Conservation (phyloP, 768 basidiomycete species). For the Boletus bicolor region DNA sequence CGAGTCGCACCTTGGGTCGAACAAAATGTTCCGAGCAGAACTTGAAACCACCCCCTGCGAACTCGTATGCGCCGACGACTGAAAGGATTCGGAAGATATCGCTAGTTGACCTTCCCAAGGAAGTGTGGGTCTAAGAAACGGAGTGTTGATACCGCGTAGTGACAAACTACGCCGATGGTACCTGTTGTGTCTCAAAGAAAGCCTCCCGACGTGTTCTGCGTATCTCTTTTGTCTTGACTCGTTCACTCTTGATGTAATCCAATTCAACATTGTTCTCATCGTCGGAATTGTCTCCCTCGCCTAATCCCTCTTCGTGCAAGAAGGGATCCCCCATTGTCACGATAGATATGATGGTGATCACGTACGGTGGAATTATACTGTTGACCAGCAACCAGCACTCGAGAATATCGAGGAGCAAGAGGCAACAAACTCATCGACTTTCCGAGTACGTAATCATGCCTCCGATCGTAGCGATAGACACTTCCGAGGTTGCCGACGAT, state of each 20-base stretch:
- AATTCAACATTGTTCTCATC: conserved; percentile 39
- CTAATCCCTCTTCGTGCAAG: conserved; percentile 72
- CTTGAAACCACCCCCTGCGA: conserved; percentile 72
- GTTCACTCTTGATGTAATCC: conserved; percentile 45
- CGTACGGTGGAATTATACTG: conserved; percentile 91
- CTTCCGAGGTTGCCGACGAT: conserved; percentile 17
- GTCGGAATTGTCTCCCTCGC: conserved; percentile 39
- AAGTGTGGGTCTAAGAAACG: conserved; percentile 59
- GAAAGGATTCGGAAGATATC: conserved; percentile 87
- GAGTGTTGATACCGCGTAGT: background rate
- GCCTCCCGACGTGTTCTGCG: conserved; percentile 63
- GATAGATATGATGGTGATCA: conserved; percentile 86
- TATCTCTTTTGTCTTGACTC: conserved; percentile 50
- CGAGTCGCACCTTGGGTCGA: conserved; percentile 65
- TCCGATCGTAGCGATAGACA: conserved; percentile 33
- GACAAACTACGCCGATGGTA: conserved; percentile 31
- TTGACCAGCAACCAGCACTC: conserved; percentile 84
- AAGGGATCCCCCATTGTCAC: conserved; percentile 96
- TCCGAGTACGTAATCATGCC: conserved; percentile 85
- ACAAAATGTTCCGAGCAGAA: conserved; percentile 93
- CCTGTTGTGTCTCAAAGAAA: conserved; percentile 82
- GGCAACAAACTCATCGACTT: conserved; percentile 92
- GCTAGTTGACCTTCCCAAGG: conserved; percentile 75
- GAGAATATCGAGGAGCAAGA: conserved; percentile 89
- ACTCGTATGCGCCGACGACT: conserved; percentile 96